Base-by-base conservation (phyloP, 2,329 filamentous ascomycete species). In the Botryotinia calthae region DNA sequence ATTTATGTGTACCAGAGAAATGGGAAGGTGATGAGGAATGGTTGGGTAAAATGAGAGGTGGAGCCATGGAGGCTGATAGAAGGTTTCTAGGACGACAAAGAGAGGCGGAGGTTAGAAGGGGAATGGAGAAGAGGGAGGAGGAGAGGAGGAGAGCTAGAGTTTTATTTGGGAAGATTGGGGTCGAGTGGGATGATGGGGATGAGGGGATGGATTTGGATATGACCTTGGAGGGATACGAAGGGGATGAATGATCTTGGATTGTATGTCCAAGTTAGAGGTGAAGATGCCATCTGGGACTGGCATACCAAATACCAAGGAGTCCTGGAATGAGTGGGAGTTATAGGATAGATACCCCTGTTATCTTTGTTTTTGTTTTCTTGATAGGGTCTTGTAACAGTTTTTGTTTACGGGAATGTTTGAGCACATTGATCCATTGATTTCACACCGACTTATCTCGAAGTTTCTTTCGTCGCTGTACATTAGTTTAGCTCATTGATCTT, bases 1-100 rank as follows among this genome's bases (percentile, higher is more conserved):
- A 97, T 80, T 82, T 97, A 54, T 80, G 83, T 40, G 78, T 90
- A 34, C 84, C 85, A 5, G 69, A 73, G 22, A 37, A 79, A 25
- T 74, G 77, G 58, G 76, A 74, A n/a, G 73, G 74, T 18, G 71
- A 77, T 20, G 69, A 70, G 31, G 22, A 78, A 70, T 34, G 65
- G 22, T 73, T 76, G 28, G 76, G 78, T 40, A 62, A 7, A 63
- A 70, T 72, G 25, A 37, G 51, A 14, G 62, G 42, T 51, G 66
- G 63, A 64, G 42, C 68, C 59, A 51, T 72, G 22, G 72, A 75
- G 68, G 66, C 73, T 12, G 76, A 78, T 34, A 72, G 66, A 31
- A 76, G 77, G 66, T 74, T 79, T 48, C 18, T 77, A 25, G 71
- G 73, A 14, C 63, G 76, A 42, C 76, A 77, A 69, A 73, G 78